phyloP scores from a whole-genome alignment of 352 stramenopile genomes.

The Aphanomyces stellatus region DNA sequence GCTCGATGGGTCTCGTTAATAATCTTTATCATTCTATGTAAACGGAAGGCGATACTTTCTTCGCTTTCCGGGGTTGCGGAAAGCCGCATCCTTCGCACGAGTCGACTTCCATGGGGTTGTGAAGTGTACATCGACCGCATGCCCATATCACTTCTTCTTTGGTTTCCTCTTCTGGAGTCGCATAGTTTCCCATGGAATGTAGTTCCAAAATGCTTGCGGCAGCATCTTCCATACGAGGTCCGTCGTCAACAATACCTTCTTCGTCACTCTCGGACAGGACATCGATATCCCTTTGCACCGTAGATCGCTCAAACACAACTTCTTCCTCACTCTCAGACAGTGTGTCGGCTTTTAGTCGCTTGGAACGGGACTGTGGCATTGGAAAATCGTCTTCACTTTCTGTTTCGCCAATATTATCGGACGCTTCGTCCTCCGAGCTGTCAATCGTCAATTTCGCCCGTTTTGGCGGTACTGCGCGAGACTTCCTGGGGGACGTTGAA shows the following conservation, averaged over 20 bases:
- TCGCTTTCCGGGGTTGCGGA: conserved; percentile 5
- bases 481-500: conserved; percentile 20
- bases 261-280: conserved; percentile 23
- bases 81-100: conserved; percentile 55
- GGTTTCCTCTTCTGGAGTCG: not conserved
- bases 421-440: not conserved
- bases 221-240: conserved; percentile 20
- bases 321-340: not conserved
- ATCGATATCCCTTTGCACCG: not conserved
- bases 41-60: conserved; percentile 5
- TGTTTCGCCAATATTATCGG: not conserved
- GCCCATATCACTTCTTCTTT: conserved; percentile 33
- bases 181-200: not conserved
- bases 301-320: conserved; percentile 7
- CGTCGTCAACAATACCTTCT: conserved; percentile 41
- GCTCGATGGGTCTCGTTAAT: conserved; percentile 8
- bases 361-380: not conserved
- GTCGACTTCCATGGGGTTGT: conserved; percentile 47
- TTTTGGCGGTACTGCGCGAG: not conserved
- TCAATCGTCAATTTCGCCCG: not conserved
- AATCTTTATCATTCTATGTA: conserved; percentile 9
- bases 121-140: conserved; percentile 69
- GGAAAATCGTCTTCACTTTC: not conserved
- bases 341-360: not conserved
- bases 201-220: conserved; percentile 1